Evolutionary conservation across 805 yeast genomes (phyloP), one percentile per base, ranked within the genome.

Genomic region (Candida dajiaensis): DNA sequence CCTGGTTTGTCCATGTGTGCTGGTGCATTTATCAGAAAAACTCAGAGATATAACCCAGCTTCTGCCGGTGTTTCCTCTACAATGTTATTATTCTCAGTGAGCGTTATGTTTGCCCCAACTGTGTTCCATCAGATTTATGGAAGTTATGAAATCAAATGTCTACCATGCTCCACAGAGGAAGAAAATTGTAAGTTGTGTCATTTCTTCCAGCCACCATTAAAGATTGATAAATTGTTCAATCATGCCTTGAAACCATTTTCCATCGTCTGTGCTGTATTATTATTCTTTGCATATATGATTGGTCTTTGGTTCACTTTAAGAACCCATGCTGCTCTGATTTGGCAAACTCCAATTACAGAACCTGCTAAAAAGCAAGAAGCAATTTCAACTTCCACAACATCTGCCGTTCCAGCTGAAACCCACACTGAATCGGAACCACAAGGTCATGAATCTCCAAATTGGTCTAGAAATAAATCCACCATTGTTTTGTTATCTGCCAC

Each of bases 1-100:
- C 99, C 99, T 0, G 99, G 99, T 0, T 69, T 89, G 37, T 88
- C 97, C 1, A 94, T 94, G 99, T 89, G 97, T 66, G 95, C 96
- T 18, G 99, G 99, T 51, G 98, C 99, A 0, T 67, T 90, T 33
- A 85, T 81, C 49, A 70, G 97, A 46, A 94, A 94, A 60, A 92
- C 98, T 0, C 99, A 92, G 64, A 68, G 97, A 49, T 94, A 94
- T 64, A 94, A 94, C 60, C 98, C 99, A 1, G 81, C 92, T 38
- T 85, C 95, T 46, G 98, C 99, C 0, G 97, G 98, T 51, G 99
- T 94, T 2, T 87, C 96, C 6, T 89, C 97, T 0, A 94, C 99
- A 3, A 88, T 94, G 96, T 71, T 94, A 43, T 71, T 94, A 44
- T 94, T 84, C 70, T 95, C 97, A 3, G 79, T 89, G 68, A 78